Base-by-base conservation (phyloP, 2,329 filamentous ascomycete genomes). In the Ascochyta viciae-villosae region DNA sequence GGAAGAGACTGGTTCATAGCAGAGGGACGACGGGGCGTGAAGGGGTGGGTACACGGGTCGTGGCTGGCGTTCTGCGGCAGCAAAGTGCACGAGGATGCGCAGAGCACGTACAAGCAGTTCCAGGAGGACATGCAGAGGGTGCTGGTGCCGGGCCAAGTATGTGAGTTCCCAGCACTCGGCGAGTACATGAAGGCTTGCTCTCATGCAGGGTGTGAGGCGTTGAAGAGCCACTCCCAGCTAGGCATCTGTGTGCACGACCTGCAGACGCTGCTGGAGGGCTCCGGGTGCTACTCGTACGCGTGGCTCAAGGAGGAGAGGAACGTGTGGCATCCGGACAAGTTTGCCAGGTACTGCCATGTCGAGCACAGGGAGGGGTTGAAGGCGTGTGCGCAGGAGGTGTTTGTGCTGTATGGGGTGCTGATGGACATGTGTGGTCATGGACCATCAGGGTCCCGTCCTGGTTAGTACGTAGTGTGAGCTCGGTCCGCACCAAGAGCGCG, bases 301-400 rank as follows among this genome's bases (percentile, higher is more conserved):
- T 68, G 64, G 58, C 60, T 75, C 26, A 72, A 70, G 53, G 58
- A 64, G 10, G 60, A 65, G 40, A 62, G 72, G 15, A 68, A 64
- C 50, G 40, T 65, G 29, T 75, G 70, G 68, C 72, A 75, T 35
- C 73, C 73, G 31, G 72, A 75, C 40, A 66, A 62, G 26, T 74
- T 74, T 40, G 66, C 61, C 29, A 62, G 66, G 40, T 65, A 55
- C 49, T 72, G 71, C 57, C 58, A 64, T 35, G 22, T 60, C 10
- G 61, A 66, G 2, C 47, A 61, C 31, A 60, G 49, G 13, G 70
- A 71, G 2, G 40, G 33, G 0, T 50, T 74, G 34, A 69, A 66
- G 58, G 46, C 48, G 26, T 65, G 60, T 47, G 65, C 71, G 1
- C 62, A 69, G 47, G 50, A 64, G 19, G 51, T 74, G 44, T 75